These are phyloP conservation scores for Pythium volutum DNA, from an alignment of 352 stramenopile species.

Conservation along the genomic window DNA sequence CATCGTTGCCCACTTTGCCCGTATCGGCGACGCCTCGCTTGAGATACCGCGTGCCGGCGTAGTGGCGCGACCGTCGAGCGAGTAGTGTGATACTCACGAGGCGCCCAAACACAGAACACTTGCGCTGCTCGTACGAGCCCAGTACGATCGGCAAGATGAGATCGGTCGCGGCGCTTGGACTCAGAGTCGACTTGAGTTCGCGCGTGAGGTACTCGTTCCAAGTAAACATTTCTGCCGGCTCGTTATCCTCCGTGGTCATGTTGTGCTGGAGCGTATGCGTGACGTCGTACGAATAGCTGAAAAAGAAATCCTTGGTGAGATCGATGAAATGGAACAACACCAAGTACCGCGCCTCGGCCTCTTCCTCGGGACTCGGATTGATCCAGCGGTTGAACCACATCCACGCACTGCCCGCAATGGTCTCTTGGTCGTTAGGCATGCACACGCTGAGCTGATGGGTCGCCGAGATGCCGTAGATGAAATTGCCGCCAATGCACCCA, in stretches of 20 bases:
- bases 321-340: constrained; percentile 98
- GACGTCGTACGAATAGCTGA: constrained; percentile 98
- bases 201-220: constrained; percentile 97
- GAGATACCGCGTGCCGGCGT: constrained; percentile 98
- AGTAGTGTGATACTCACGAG: constrained; percentile 96
- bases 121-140: constrained; percentile 96
- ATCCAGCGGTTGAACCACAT: constrained; percentile 80
- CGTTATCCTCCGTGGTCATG: constrained; percentile 85
- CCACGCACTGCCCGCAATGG: constrained; percentile 32
- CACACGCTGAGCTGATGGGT: constrained; percentile 91
- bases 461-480: constrained; percentile 97
- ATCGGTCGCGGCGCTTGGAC: constrained; percentile 78
- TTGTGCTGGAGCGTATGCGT: constrained; percentile 98
- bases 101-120: constrained; percentile 94
- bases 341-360: constrained; percentile 90
- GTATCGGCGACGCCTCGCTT: constrained; percentile 96
- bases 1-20: constrained; percentile 99
- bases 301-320: constrained; percentile 99
- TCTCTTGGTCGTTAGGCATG: constrained; percentile 44
- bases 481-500: constrained; percentile 94
- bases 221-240: constrained; percentile 93
- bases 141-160: constrained; percentile 91
- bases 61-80: constrained; percentile 95
- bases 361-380: constrained; percentile 78
- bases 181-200: constrained; percentile 89